Base-by-base conservation (phyloP, 768 basidiomycete genomes). In the Holtermanniella nyarrowii region DNA sequence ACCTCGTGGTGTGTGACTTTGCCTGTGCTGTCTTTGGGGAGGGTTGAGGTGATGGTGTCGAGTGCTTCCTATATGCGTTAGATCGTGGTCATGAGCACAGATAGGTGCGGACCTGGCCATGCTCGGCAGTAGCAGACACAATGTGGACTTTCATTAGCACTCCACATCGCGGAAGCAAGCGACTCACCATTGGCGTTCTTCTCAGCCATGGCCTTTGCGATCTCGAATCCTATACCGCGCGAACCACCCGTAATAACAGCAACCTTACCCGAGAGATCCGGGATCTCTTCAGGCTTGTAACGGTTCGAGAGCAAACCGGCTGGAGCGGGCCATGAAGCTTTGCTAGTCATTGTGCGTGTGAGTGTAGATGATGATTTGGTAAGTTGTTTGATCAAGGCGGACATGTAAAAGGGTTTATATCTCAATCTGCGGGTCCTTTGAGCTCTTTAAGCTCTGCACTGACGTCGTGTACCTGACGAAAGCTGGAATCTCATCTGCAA, bases 181-280 rank as follows among this genome's bases (percentile, higher is more conserved):
- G 25, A 45, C 59, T 54, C 46, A 64, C 62, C 60, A 20, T 61
- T 45, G 42, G 56, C 58, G 12, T 59, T 57, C 44, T 62, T 64
- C 21, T 58, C 45, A 5, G 63, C 63, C n/a, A 71, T 48, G 12
- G 58, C 67, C 2, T 43, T 47, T 3, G 58, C 62, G 31, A 61
- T 46, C 1, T 59, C 55, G 21, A 60, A 55, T 10, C 69, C 69
- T 21, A 71, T 68, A 43, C 69, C 69, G n/a, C 60, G 26, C 3
- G 50, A 77, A 49, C 77, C 78, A 11, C 79, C 79, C 0, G 77
- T 78, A 25, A 79, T 76, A 18, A 80, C 59, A 0, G 71, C 75
- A 2, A 78, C 75, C 52, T 75, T 77, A 18, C 76, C 77, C 0
- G 62, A 70, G 3, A 78, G 66, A 60, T 78, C 74, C n/a, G 73